Evolutionary conservation across 208 protist species (phyloP), one percentile per base, ranked within the genome.

Genomic region (Crithidia brevicula): DNA sequence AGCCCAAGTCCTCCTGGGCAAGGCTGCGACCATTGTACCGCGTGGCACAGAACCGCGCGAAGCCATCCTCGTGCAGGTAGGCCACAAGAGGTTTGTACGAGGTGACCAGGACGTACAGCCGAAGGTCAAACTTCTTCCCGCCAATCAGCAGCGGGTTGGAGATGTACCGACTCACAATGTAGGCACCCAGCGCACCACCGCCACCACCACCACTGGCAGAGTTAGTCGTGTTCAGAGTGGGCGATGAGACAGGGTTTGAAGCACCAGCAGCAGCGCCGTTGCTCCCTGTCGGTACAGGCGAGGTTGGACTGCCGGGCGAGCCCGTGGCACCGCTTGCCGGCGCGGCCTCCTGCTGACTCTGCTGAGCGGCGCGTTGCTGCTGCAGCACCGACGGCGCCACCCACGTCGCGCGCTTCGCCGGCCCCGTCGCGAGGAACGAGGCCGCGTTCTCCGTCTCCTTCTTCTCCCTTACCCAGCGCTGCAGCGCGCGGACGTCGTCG

Each of bases 121-220:
- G 93, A 59, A 99, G 81, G 71, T 99, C 98, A 71, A 99, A 99
- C 83, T 99, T 99, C 56, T 93, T 92, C 1, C 96, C 96, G 8
- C 93, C 95, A 61, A 99, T 97, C 22, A 99, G 82, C 22, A 99
- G 81, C 16, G 98, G 98, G 50, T 98, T 91, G 18, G 85, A 80
- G 59, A 99, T 97, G 85, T 99, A 99, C 46, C 83, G 79, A 51
- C 85, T 97, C 9, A 98, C 82, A 33, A 99, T 90, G 79, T 96
- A 98, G 25, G 73, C 65, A n/a, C 85, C 85, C 1, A 83, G 56
- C 42, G 22, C 36, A 28, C 53, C 69, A 28, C 52, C 49, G n/a
- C 46, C 36, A 13, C 27, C 10, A 20, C 30, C 8, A 18, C 47
- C n/a, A 40, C 23, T 33, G 28, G 42, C 16, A n/a, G n/a, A n/a